These are phyloP conservation scores for Apiospora pterosperma DNA, from an alignment of 2,329 filamentous ascomycete species.

Conservation along the genomic window DNA sequence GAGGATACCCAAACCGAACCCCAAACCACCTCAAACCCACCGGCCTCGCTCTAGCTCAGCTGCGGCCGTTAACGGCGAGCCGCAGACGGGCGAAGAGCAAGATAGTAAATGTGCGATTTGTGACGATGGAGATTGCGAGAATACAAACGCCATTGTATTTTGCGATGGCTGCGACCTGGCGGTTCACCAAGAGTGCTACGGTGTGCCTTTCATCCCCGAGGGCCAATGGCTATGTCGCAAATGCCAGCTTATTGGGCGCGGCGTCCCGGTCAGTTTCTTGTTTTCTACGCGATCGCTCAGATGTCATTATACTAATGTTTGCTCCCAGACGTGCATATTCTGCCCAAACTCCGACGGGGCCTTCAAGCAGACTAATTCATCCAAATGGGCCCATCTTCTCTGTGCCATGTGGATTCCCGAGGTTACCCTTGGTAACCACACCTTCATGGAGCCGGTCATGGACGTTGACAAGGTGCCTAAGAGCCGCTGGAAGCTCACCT, in stretches of 20 bases:
- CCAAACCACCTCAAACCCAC: slow-evolving; percentile 92
- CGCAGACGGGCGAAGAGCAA: slow-evolving; percentile 82
- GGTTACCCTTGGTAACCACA: slow-evolving; percentile 90
- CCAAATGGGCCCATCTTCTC: slow-evolving; percentile 94
- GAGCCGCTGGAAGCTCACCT: slow-evolving; percentile 86
- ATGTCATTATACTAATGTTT: slow-evolving; percentile 11
- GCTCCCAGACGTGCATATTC: slow-evolving; percentile 81
- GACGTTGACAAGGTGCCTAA: slow-evolving; percentile 97
- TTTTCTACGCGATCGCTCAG: neutral
- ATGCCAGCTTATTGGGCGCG: slow-evolving; percentile 91
- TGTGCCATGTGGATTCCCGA: slow-evolving; percentile 99
- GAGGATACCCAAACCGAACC: slow-evolving; percentile 93
- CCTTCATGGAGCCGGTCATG: slow-evolving; percentile 97
- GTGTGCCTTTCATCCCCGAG: slow-evolving; percentile 96
- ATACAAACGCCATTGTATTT: slow-evolving; percentile 98
- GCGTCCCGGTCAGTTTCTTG: slow-evolving; percentile 65
- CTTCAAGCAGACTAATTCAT: slow-evolving; percentile 96
- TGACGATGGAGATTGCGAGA: slow-evolving; percentile 98
- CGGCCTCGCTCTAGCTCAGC: slow-evolving; percentile 89
- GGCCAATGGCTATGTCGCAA: slow-evolving; percentile 98
- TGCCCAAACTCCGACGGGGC: slow-evolving; percentile 96
- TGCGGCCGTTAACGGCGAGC: slow-evolving; percentile 92
- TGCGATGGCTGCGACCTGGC: slow-evolving; percentile 97
- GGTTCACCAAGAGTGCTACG: slow-evolving; percentile 98
- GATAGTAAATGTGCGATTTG: slow-evolving; percentile 98